Evolutionary conservation across 805 yeast species (phyloP).

Genomic region (Saccharomyces eubayanus): DNA sequence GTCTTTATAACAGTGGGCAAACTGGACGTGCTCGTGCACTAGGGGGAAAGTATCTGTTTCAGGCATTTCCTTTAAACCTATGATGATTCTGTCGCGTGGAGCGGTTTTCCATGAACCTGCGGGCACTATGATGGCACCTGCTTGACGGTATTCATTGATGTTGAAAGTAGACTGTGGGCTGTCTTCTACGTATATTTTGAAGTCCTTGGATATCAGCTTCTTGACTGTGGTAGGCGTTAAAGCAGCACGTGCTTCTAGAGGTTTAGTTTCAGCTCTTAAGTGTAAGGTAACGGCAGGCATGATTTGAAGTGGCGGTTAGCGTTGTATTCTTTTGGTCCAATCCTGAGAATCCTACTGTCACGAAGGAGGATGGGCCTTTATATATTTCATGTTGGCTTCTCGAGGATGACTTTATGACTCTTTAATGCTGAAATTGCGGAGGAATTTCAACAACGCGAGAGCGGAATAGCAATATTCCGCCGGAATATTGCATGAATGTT

Average conservation of each 20-base stretch:
- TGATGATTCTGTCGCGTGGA: constrained; percentile 80
- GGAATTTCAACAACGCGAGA: neutral
- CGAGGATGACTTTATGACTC: neutral
- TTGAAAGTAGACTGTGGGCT: constrained; percentile 75
- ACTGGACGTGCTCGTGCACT: constrained; percentile 92
- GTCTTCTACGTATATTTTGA: constrained; percentile 81
- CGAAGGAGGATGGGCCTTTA: neutral
- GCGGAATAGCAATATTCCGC: constrained; percentile 2
- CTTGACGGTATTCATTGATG: constrained; percentile 63
- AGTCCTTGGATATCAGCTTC: constrained; percentile 77
- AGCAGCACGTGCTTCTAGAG: constrained; percentile 95
- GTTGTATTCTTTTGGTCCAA: neutral
- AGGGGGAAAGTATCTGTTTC: constrained; percentile 85
- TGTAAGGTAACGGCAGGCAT: constrained; percentile 54
- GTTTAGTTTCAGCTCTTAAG: constrained; percentile 94
- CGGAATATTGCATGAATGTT: constrained; percentile 1
- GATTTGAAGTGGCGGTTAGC: neutral
- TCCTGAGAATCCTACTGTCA: neutral
- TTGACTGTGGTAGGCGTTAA: constrained; percentile 88
- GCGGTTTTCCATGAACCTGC: constrained; percentile 90
- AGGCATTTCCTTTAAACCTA: constrained; percentile 93
- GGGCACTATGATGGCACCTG: constrained; percentile 84
- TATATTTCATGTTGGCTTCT: neutral
- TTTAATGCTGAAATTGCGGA: neutral
- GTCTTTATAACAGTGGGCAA: constrained; percentile 97